Conservation (phyloP, 2,329 filamentous ascomycete species). For the Magnaporthales sp. region DNA sequence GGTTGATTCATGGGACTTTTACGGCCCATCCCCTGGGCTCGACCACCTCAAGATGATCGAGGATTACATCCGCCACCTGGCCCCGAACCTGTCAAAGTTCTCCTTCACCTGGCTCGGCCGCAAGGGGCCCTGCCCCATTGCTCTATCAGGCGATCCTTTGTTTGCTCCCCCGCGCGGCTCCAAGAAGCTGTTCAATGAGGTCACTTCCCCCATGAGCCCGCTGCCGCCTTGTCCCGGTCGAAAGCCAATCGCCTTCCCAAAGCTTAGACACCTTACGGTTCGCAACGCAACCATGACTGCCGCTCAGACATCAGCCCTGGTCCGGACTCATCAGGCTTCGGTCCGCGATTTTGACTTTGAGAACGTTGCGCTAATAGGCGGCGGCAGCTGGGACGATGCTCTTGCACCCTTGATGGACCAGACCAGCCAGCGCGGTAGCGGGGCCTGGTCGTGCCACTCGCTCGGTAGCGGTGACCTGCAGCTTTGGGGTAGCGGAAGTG, state of each 20-base stretch:
- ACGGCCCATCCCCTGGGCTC: slow-evolving; percentile 46
- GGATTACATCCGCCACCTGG: slow-evolving; percentile 67
- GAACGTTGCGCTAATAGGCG: slow-evolving; percentile 58
- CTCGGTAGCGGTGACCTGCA: slow-evolving; percentile 13
- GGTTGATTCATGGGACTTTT: slow-evolving; percentile 62
- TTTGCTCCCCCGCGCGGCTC: slow-evolving; percentile 46
- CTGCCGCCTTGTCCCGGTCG: slow-evolving; percentile 40
- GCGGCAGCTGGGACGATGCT: slow-evolving; percentile 73
- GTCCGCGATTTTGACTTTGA: slow-evolving; percentile 76
- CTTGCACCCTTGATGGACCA: slow-evolving; percentile 59
- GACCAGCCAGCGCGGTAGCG: slow-evolving; percentile 27
- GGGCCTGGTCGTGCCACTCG: slow-evolving; percentile 34
- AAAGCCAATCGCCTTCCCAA: slow-evolving; percentile 56
- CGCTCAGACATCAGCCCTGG: slow-evolving; percentile 60
- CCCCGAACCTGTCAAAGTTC: slow-evolving; percentile 57
- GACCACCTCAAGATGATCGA: slow-evolving; percentile 74
- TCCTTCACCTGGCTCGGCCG: slow-evolving; percentile 69
- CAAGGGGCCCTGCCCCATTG: slow-evolving; percentile 66
- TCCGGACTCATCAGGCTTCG: slow-evolving; percentile 55
- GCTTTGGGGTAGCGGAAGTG: slow-evolving; percentile 16
- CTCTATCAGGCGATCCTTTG: slow-evolving; percentile 61
- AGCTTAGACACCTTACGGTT: slow-evolving; percentile 59
- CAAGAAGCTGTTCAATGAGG: slow-evolving; percentile 54
- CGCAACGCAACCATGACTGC: slow-evolving; percentile 67
- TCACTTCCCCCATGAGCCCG: slow-evolving; percentile 57